Conservation (phyloP, 129 eudicot species). For the Smallanthus sonchifolius region DNA sequence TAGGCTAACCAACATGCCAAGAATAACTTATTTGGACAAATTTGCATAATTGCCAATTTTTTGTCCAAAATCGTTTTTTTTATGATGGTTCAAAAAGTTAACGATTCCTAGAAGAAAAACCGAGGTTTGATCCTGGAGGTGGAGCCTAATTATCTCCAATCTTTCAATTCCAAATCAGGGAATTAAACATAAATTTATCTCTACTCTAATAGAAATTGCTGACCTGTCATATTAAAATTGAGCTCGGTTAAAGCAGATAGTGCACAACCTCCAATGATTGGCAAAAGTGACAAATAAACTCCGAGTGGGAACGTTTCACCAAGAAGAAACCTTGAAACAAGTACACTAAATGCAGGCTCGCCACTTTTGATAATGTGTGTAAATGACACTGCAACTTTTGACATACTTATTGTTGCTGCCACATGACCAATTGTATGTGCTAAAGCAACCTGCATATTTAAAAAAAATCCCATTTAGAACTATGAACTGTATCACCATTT, state of each 20-base stretch:
- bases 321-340: conserved; percentile 46
- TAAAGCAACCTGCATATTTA: conserved; percentile 43
- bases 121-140: neutral
- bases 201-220: neutral
- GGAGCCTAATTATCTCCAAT: neutral
- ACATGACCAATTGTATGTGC: conserved; percentile 70
- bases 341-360: conserved; percentile 61
- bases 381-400: conserved; percentile 63
- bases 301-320: conserved; percentile 49
- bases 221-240: conserved; percentile 62
- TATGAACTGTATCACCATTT: neutral
- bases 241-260: conserved; percentile 59
- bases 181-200: neutral
- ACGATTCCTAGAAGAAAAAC: neutral
- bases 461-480: neutral
- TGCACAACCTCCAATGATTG: conserved; percentile 59
- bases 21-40: neutral
- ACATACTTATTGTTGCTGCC: conserved; percentile 65
- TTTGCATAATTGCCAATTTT: neutral
- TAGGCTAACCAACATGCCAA: neutral
- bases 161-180: neutral
- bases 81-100: neutral
- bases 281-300: conserved; percentile 57
- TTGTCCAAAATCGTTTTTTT: neutral
- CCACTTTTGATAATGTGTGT: conserved; percentile 59